Base-by-base conservation (phyloP, 108 stramenopile species). In the Pseudonitzschia pungens region DNA sequence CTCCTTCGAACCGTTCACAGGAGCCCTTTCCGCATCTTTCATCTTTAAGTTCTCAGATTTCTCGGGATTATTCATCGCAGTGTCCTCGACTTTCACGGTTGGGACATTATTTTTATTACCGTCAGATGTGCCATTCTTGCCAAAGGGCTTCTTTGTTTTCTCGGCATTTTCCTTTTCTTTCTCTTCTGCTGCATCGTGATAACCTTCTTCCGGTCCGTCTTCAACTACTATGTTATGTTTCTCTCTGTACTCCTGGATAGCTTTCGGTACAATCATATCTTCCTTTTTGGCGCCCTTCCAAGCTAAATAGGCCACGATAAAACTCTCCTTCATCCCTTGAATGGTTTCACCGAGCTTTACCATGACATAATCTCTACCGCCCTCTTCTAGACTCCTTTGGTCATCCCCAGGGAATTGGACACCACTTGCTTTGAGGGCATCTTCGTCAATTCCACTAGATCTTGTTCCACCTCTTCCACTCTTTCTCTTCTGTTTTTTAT, bases 241-340 rank as follows among this genome's bases (percentile, higher is more conserved):
- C 44, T 86, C 81, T 54, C 93, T 74, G 53, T 91, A 84, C 59
- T 92, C 90, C 69, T 88, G 68, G 51, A 95, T 83, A 32, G 86
- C 88, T 74, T 87, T 86, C 2, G 94, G 91, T 8, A 95, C 93
- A 9, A 77, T 84, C 84, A 88, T 80, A 68, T 94, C 76, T 74
- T 94, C 92, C 53, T 77, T 75, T 55, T 73, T 80, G 27, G 83
- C 86, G 21, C 94, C 94, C 42, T 93, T 84, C 82, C 93, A 96
- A 36, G 91, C 83, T 29, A 99, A 84, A 79, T 83, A 88, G 4
- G 97, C 98, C 18, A 99, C 98, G 71, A 99, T 88, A 67, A 99
- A 99, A 73, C 95, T 93, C 52, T 97, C 96, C 73, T 97, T 99
- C 97, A 99, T 98, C n/a, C 96, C 97, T 18, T 89, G 76, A 58